Conservation (phyloP, 257 asterid species). For the Nicotiana tabacum region DNA sequence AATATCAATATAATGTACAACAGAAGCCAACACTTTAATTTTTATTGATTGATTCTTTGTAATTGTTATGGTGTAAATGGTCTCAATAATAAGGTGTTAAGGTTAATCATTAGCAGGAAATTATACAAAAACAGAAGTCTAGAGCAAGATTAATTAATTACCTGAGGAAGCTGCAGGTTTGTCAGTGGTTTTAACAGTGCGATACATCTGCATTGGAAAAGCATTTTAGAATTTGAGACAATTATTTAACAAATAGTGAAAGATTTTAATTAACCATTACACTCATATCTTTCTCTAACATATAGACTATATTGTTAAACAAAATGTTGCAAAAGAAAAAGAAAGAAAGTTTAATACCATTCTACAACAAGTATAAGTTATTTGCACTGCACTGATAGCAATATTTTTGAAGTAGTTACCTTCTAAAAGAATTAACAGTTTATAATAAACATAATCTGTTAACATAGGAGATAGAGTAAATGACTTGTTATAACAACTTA, state of each 20-base stretch:
- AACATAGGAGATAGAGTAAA: too few relatives aligned
- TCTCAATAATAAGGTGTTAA: not conserved
- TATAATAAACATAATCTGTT: too few relatives aligned
- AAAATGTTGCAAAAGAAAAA: not conserved
- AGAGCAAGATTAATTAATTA: constrained; percentile 16
- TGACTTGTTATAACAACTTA: not conserved
- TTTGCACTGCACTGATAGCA: not conserved
- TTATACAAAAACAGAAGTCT: not conserved
- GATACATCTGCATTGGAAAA: constrained; percentile 75
- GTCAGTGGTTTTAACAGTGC: constrained; percentile 83
- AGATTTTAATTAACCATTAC: not conserved
- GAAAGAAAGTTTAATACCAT: not conserved
- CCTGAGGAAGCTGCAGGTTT: constrained; percentile 74
- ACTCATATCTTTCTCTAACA: not conserved
- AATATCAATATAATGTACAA: too few relatives aligned
- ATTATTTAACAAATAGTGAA: not conserved
- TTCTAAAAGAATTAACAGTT: too few relatives aligned
- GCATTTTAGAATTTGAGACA: constrained; percentile 9
- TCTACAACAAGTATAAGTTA: too few relatives aligned
- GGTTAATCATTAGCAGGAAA: not conserved
- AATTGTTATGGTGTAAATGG: not conserved
- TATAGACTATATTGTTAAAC: not conserved
- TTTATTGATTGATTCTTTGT: not conserved
- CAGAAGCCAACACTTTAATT: not conserved
- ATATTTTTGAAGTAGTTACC: not conserved